Percentiles rank a stretch among this genome's conserved stretches.
Evolutionary conservation across 2,329 filamentous ascomycete genomes (phyloP).

Genomic region (Cytospora piceicola): DNA sequence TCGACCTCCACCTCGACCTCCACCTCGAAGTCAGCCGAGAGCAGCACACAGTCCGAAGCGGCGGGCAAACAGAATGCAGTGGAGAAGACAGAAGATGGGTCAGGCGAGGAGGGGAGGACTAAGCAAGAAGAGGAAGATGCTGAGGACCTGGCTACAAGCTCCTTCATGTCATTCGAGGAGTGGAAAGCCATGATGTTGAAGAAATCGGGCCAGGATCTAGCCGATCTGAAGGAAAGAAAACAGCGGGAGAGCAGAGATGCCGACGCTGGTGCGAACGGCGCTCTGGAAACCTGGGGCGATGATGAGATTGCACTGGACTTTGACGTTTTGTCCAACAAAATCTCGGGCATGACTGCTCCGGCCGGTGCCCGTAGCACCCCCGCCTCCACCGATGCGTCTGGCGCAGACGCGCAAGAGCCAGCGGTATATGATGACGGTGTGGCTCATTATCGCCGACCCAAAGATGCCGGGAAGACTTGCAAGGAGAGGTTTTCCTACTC

Average conservation of each 20-base stretch:
- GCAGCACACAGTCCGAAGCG: conserved; percentile 20
- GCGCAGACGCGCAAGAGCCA: conserved; percentile 44
- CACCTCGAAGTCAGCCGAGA: conserved; percentile 6
- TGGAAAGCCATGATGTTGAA: conserved; percentile 95
- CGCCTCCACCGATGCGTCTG: conserved; percentile 30
- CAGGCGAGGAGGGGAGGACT: conserved; percentile 32
- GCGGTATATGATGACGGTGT: conserved; percentile 53
- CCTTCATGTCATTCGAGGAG: conserved; percentile 96
- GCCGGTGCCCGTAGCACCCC: conserved; percentile 30
- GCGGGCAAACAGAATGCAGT: background rate
- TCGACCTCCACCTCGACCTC: too few relatives aligned
- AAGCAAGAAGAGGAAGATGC: conserved; percentile 60
- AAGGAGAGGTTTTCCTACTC: conserved; percentile 98
- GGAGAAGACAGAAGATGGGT: conserved; percentile 17
- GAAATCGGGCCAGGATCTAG: conserved; percentile 73
- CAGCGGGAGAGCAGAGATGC: conserved; percentile 52
- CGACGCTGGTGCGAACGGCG: conserved; percentile 62
- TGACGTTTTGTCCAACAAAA: conserved; percentile 52
- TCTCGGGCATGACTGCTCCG: conserved; percentile 47
- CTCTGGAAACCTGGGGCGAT: conserved; percentile 79
- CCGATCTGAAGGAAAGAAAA: conserved; percentile 69
- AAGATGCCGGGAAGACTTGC: conserved; percentile 95
- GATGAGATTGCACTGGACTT: conserved; percentile 78
- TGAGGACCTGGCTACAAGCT: conserved; percentile 64
- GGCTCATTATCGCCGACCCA: conserved; percentile 69